Evolutionary conservation across 225 moss, liverwort and hornwort genomes (phyloP).

Genomic region (Marchantia paleacea): DNA sequence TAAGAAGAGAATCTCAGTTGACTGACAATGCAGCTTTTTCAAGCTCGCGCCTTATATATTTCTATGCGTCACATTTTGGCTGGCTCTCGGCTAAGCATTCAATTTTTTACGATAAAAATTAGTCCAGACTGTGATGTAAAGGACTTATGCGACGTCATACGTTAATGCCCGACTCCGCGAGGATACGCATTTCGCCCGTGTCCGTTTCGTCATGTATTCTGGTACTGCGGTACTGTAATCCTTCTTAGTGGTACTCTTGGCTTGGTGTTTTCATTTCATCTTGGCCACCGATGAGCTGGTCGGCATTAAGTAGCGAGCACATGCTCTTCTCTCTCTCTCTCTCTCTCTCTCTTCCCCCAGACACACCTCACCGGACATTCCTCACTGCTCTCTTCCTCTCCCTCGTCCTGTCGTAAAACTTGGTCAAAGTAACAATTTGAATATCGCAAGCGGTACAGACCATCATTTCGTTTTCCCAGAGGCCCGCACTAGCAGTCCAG

Average conservation of each 20-base stretch:
- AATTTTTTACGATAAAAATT: background rate
- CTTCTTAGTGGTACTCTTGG: background rate
- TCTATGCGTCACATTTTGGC: background rate
- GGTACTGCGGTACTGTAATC: background rate
- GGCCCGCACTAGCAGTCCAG: constrained; percentile 1
- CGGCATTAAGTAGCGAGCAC: background rate
- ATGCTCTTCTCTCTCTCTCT: background rate
- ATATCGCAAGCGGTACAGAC: background rate
- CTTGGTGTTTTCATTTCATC: background rate
- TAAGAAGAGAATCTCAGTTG: constrained; percentile 14
- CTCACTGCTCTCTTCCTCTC: background rate
- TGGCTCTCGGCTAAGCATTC: background rate
- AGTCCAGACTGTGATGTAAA: background rate
- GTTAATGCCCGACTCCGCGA: background rate
- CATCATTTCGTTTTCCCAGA: background rate
- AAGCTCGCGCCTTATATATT: background rate
- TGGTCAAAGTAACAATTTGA: constrained; percentile 10
- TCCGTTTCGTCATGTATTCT: background rate
- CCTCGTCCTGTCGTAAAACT: background rate
- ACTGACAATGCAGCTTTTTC: background rate
- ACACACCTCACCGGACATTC: background rate
- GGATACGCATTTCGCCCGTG: background rate
- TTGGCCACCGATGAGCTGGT: constrained; percentile 10
- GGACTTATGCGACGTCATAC: background rate
- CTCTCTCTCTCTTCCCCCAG: background rate